These are phyloP conservation scores for Agaricus bisporus DNA, from an alignment of 768 basidiomycete species.

Conservation along the genomic window DNA sequence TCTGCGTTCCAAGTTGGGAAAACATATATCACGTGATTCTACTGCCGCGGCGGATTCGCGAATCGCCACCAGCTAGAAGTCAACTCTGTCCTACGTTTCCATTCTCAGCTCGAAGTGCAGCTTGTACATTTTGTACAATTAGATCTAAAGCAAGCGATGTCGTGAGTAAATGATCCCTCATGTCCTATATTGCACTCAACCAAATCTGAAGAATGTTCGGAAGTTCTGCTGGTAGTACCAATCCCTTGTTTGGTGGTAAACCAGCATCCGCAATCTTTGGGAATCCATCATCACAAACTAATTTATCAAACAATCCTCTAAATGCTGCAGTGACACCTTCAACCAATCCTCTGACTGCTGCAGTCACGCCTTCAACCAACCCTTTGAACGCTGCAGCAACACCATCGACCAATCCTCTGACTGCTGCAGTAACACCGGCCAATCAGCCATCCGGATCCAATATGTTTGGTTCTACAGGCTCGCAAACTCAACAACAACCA, in stretches of 20 bases:
- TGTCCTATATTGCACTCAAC: background rate
- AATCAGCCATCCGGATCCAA: conserved; percentile 14
- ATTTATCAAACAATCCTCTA: conserved; percentile 16
- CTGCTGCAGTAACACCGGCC: conserved; percentile 11
- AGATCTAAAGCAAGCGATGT: background rate
- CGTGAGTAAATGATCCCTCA: background rate
- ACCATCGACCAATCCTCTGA: no score
- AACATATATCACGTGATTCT: no score
- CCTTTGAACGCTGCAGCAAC: no score
- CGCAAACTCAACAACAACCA: conserved; percentile 14
- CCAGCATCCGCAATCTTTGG: conserved; percentile 30
- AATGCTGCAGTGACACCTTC: conserved; percentile 9
- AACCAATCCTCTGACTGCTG: no score
- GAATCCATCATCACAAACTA: conserved; percentile 20
- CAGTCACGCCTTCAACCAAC: no score
- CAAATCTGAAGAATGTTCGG: background rate
- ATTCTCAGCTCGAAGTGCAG: background rate
- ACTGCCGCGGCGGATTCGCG: no score
- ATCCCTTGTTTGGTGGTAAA: conserved; percentile 6
- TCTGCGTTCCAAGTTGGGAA: no score
- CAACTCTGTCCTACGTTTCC: no score
- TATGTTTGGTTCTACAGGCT: conserved; percentile 16
- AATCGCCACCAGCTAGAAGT: no score
- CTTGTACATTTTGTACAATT: background rate
- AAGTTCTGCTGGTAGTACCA: conserved; percentile 15